Evolutionary conservation across 2,329 filamentous ascomycete species (phyloP).

Genomic region (Aspergillus sp.): DNA sequence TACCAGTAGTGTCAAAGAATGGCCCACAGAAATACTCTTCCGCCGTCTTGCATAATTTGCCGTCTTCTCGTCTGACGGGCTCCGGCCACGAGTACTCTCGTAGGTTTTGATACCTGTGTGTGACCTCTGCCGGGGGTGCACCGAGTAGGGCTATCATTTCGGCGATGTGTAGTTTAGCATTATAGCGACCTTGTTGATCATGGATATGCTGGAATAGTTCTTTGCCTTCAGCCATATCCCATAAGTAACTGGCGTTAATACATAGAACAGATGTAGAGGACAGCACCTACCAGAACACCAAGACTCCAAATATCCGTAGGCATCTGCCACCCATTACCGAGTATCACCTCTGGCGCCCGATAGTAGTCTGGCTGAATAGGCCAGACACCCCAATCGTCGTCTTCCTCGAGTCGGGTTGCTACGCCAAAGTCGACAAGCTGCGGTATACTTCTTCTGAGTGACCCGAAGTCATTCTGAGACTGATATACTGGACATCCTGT

Average conservation of each 20-base stretch:
- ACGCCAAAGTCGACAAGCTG: slow-evolving; percentile 35
- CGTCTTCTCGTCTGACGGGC: slow-evolving; percentile 29
- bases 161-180: slow-evolving; percentile 40
- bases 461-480: slow-evolving; percentile 30
- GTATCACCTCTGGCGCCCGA: slow-evolving; percentile 43
- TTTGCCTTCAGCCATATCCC: slow-evolving; percentile 40
- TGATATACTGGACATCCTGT: slow-evolving; percentile 30
- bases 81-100: slow-evolving; percentile 29
- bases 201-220: slow-evolving; percentile 39
- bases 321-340: slow-evolving; percentile 40
- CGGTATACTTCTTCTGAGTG: slow-evolving; percentile 22
- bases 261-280: slow-evolving; percentile 13
- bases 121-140: slow-evolving; percentile 36
- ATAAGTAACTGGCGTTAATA: slow-evolving; percentile 32
- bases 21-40: slow-evolving; percentile 38
- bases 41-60: slow-evolving; percentile 31
- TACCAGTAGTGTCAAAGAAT: slow-evolving; percentile 38
- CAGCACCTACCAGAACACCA: slow-evolving; percentile 25
- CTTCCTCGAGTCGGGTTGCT: slow-evolving; percentile 12
- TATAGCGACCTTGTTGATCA: slow-evolving; percentile 36
- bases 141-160: slow-evolving; percentile 47
- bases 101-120: slow-evolving; percentile 36
- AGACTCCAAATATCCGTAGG: slow-evolving; percentile 32
- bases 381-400: slow-evolving; percentile 22
- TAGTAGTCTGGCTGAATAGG: slow-evolving; percentile 47